Conservation (phyloP, 345 rosid species). For the Lumnitzera littorea region DNA sequence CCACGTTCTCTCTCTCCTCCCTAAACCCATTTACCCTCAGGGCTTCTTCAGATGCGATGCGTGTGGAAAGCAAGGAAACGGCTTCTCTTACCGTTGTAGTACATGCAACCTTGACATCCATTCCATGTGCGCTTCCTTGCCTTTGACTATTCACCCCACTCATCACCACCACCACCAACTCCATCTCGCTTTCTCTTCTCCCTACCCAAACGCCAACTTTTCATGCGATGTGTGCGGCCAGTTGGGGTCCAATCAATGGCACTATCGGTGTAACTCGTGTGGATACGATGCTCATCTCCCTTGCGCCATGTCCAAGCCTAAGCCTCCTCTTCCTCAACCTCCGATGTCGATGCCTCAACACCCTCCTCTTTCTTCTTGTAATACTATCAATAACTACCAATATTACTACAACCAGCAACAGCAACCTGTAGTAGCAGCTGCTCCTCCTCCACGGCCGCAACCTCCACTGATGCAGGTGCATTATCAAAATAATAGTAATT, state of each 20-base stretch:
- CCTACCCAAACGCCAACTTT: constrained; percentile 20
- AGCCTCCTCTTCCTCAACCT: not conserved
- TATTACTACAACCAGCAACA: not conserved
- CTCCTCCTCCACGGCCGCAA: not conserved
- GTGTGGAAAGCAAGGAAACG: constrained; percentile 27
- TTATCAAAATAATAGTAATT: too few species aligned
- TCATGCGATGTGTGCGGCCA: constrained; percentile 26
- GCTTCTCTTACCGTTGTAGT: constrained; percentile 40
- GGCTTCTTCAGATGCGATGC: constrained; percentile 30
- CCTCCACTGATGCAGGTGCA: not conserved
- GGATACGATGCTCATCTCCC: constrained; percentile 37
- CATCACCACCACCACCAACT: constrained; percentile 31
- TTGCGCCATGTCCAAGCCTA: constrained; percentile 23
- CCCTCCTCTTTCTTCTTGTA: not conserved
- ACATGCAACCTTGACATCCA: constrained; percentile 38
- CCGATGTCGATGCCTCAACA: not conserved
- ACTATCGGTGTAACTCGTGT: constrained; percentile 32
- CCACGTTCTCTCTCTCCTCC: constrained; percentile 29
- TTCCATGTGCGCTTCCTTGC: constrained; percentile 34
- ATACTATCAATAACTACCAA: not conserved
- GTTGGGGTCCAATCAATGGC: constrained; percentile 32
- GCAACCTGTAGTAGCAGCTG: not conserved
- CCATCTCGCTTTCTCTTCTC: constrained; percentile 29
- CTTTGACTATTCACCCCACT: constrained; percentile 22
- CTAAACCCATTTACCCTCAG: constrained; percentile 21